phyloP scores from a whole-genome alignment of 768 basidiomycete species.

The Pisolithus marmoratus region DNA sequence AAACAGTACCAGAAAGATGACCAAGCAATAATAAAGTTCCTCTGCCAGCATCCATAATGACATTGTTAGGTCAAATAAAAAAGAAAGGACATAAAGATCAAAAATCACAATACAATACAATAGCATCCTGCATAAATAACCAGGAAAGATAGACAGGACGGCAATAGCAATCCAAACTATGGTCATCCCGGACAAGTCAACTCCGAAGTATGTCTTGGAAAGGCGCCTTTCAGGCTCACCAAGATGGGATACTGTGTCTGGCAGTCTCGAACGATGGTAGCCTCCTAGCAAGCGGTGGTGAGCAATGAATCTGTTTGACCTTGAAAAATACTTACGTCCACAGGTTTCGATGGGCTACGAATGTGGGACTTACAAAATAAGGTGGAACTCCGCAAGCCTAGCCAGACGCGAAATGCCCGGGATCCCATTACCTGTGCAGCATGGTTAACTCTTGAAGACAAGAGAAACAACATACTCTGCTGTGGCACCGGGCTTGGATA shows the following conservation, averaged over 20 bases:
- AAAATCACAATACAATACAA: no score
- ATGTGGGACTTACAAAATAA: slow-evolving; percentile 5
- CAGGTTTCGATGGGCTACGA: slow-evolving; percentile 2
- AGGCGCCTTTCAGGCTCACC: slow-evolving; percentile 1
- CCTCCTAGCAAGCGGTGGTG: no score
- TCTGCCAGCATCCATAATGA: no score
- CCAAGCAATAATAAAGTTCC: no score
- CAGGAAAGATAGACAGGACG: not conserved
- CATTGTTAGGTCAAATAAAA: no score
- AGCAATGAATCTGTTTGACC: no score
- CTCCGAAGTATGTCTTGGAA: not conserved
- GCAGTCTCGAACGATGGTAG: no score
- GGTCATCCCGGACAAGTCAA: not conserved
- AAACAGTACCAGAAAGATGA: no score
- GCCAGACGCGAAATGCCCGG: not conserved
- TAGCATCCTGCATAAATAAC: no score
- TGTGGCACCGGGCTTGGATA: slow-evolving; percentile 6
- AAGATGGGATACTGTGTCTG: not conserved
- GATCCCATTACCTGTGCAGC: slow-evolving; percentile 4
- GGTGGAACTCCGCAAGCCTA: not conserved
- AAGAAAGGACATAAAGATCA: no score
- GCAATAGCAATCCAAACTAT: not conserved
- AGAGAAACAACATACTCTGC: not conserved
- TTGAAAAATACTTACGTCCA: no score
- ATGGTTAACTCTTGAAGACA: slow-evolving; percentile 2